Evolutionary conservation across 345 rosid species (phyloP), one percentile per base, ranked within the genome.

Genomic region (Hypericum androsaemum): DNA sequence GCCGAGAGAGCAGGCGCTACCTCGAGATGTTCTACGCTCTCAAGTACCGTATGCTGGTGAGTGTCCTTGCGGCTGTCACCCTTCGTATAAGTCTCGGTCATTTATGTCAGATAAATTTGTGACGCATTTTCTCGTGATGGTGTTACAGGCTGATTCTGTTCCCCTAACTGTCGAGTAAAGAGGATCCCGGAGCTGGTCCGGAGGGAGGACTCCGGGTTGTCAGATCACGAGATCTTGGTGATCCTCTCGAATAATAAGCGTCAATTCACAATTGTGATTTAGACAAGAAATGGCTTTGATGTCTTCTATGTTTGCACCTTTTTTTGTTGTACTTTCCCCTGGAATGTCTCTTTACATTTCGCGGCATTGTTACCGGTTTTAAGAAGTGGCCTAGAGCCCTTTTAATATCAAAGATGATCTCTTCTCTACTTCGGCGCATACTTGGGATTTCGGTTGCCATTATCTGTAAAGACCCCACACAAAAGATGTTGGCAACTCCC

Each of bases 11-110:
- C 76, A 72, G 88, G 2, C 84, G 97, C 12, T 89, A 89, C 77
- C 76, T 89, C 1, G 97, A 89, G 68, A 89, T 89, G 97, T 89
- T 89, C 51, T 81, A 78, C 10, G 94, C 95, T 12, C 74, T 89
- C 16, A 89, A 89, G 66, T 89, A 81, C 65, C 79, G 81, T 6
- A 84, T 76, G 59, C 59, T 89, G 86, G 97, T 89, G 77, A 39
- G 63, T 41, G 11, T 1, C 3, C 10, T 10, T 32, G 17, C 1
- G 41, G 0, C 11, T 12, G 10, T 32, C 6, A 15, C 12, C 12
- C 37, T 38, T 12, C 11, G 0, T 14, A 28, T 8, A n/a, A 6
- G 5, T 44, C 6, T 14, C 13, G 32, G 32, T 22, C 10, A 12
- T 12, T 12, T 14, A 36, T 12, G 7, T 10, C n/a, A 0, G 6